Evolutionary conservation across 1,284 basidiomycete genomes (phyloP), one percentile per base, ranked within the genome.

Genomic region (Rhodotorula glutinis): DNA sequence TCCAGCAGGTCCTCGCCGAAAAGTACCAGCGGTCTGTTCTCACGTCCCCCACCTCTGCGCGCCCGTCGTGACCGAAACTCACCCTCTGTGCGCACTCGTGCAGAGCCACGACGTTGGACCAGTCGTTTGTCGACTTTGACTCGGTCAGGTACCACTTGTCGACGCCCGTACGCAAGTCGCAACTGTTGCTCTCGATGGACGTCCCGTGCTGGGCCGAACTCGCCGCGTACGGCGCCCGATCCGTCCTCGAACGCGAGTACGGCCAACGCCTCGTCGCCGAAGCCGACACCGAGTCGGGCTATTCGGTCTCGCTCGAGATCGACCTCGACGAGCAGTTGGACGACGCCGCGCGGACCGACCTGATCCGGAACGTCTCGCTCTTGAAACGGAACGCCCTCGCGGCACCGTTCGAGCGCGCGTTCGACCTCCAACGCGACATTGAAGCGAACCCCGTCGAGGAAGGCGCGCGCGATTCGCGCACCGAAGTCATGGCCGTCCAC

Each of bases 201-300:
- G 94, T 98, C 73, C 87, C 90, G 63, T 99, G 96, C 83, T 99
- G 95, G 95, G 85, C 88, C 67, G 92, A 98, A 78, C 86, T 99
- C 47, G 88, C 54, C 4, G 83, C 85, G 70, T 94, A 91, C 75
- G 96, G 95, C 63, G 95, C 92, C 1, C 77, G 87, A 44, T 87
- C 92, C 57, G 81, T 95, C 57, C 82, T 99, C 67, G 81, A 84
- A 77, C 84, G 91, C 60, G 90, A 96, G 80, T 98, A 98, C 77
- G 91, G 90, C 4, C 78, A 83, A 1, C 84, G 90, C 59, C 81
- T 84, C 65, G 76, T 82, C 25, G 63, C 64, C 17, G 73, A 77
- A 49, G 75, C 69, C 7, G 74, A 81, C 69, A 79, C 81, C 21
- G 93, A 97, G 79, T 82, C 86, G 11, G 94, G 93, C 65, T 98